These are phyloP conservation scores for Leccinellum albellum DNA, from an alignment of 768 basidiomycete genomes.

Conservation along the genomic window DNA sequence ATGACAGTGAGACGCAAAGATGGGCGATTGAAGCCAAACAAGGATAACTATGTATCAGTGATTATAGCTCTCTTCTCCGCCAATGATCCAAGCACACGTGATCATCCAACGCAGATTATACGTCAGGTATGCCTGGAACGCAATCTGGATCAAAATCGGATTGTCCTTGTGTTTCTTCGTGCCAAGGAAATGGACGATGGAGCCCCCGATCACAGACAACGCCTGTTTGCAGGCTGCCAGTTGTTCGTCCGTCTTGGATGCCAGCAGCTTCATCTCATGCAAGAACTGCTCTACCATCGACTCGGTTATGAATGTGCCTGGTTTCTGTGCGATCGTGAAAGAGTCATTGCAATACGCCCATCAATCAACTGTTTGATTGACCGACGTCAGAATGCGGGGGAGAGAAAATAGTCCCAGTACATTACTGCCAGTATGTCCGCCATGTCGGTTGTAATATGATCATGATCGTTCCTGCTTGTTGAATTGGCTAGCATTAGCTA, in stretches of 20 bases:
- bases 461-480: too few relatives aligned
- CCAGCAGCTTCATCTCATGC: slow-evolving; percentile 12
- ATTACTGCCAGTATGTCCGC: too few relatives aligned
- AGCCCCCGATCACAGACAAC: slow-evolving; percentile 16
- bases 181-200: slow-evolving; percentile 26
- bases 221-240: slow-evolving; percentile 21
- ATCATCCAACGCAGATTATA: slow-evolving; percentile 29
- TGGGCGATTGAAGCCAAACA: too few relatives aligned
- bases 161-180: slow-evolving; percentile 30
- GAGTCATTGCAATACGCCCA: too few relatives aligned
- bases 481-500: too few relatives aligned
- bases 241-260: slow-evolving; percentile 20
- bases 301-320: slow-evolving; percentile 46
- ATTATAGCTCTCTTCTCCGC: slow-evolving; percentile 23
- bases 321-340: too few relatives aligned
- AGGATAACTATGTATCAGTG: too few relatives aligned
- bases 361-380: too few relatives aligned
- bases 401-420: too few relatives aligned
- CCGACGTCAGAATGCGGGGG: too few relatives aligned
- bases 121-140: slow-evolving; percentile 30
- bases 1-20: too few relatives aligned
- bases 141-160: slow-evolving; percentile 36
- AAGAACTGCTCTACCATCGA: slow-evolving; percentile 42
- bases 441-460: too few relatives aligned
- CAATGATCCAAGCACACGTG: slow-evolving; percentile 27